These are phyloP conservation scores for Fusarium sp. DNA, from an alignment of 2,329 filamentous ascomycete genomes.

Conservation along the genomic window DNA sequence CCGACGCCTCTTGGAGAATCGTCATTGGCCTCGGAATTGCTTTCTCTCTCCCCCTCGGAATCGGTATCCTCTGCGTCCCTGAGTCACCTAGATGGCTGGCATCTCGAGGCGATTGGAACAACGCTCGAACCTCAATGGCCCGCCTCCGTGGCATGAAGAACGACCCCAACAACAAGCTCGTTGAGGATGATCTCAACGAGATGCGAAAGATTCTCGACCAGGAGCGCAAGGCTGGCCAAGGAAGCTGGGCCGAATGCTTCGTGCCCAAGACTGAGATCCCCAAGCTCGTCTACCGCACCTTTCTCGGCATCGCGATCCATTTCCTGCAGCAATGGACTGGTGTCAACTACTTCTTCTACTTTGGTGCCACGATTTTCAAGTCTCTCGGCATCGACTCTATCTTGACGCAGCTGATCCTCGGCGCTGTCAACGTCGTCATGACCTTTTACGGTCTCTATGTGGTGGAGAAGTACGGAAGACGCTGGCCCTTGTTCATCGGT, in stretches of 20 bases:
- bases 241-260: conserved; percentile 71
- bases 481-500: conserved; percentile 74
- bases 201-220: conserved; percentile 62
- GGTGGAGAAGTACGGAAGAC: conserved; percentile 76
- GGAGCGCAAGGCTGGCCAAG: conserved; percentile 58
- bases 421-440: conserved; percentile 74
- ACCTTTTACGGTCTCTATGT: conserved; percentile 77
- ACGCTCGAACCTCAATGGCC: conserved; percentile 63
- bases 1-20: conserved; percentile 69
- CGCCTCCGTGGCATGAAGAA: conserved; percentile 64
- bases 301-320: conserved; percentile 73
- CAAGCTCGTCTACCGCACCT: conserved; percentile 72
- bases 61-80: conserved; percentile 66
- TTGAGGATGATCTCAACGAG: conserved; percentile 66
- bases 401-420: conserved; percentile 75
- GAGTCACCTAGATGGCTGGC: conserved; percentile 70
- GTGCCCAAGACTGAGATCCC: conserved; percentile 63
- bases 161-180: conserved; percentile 56
- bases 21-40: conserved; percentile 68
- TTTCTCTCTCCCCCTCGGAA: conserved; percentile 63
- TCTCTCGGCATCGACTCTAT: conserved; percentile 76
- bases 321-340: conserved; percentile 76
- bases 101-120: conserved; percentile 59
- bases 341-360: conserved; percentile 73
- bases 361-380: conserved; percentile 75